Evolutionary conservation across 1,284 basidiomycete species (phyloP).

Genomic region (Marasmius sp.): DNA sequence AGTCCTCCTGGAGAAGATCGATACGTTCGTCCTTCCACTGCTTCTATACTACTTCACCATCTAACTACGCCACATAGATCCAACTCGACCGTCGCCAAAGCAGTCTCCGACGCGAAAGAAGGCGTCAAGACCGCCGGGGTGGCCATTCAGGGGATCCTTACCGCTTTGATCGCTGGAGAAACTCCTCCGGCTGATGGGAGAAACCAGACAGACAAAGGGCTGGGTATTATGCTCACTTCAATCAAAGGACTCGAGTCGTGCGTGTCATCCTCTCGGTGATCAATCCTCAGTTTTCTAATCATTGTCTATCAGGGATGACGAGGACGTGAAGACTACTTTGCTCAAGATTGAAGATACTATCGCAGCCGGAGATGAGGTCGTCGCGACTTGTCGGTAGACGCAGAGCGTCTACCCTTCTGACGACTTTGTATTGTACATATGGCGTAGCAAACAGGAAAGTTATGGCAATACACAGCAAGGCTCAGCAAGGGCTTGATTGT

Average conservation of each 20-base stretch:
- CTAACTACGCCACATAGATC: not conserved
- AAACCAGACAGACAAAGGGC: not conserved
- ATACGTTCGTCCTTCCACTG: not conserved
- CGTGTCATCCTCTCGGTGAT: not conserved
- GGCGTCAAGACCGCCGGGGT: not conserved
- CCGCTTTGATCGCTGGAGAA: not conserved
- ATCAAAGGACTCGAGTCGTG: not conserved
- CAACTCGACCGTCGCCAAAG: not conserved
- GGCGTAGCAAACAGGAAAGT: no score
- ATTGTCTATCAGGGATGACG: not conserved
- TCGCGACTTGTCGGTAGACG: not conserved
- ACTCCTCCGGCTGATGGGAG: not conserved
- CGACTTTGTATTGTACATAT: no score
- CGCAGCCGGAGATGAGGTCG: not conserved
- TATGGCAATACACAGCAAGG: no score
- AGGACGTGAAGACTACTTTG: not conserved
- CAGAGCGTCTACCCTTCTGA: not conserved
- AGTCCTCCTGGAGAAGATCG: not conserved
- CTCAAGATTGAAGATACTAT: not conserved
- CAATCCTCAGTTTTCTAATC: not conserved
- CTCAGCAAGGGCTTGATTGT: no score
- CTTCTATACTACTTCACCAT: not conserved
- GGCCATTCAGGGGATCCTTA: not conserved
- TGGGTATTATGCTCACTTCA: not conserved
- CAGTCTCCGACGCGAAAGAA: not conserved